Evolutionary conservation across 73 alveolate species (phyloP), one percentile per base, ranked within the genome.

Genomic region (Stentor roeselii): DNA sequence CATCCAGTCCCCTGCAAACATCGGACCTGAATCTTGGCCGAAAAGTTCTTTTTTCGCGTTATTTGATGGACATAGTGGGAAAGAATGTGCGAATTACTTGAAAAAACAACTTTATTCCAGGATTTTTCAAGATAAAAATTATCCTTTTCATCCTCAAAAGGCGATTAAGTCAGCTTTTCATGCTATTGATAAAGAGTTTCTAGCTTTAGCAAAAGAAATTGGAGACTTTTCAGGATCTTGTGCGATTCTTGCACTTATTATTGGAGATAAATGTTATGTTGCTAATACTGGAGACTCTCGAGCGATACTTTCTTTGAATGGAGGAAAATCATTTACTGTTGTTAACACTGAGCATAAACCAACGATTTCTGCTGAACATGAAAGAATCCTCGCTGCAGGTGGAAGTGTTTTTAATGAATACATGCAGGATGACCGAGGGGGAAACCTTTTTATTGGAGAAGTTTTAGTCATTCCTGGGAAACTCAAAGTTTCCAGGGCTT

Each of bases 31-130:
- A 30, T 14, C 21, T 27, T 67, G 80, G 37, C 99, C 99, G 0
- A 93, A 93, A 85, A 86, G 96, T 75, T 95, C 98, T 41, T 97
- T 93, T 93, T 97, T 97, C 86, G 99, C 98, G 35, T 96, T 97
- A 59, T 97, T 93, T 91, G 99, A 97, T 93, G 99, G 99, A 3
- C 99, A 97, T 88, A 99, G 99, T 75, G 99, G 99, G 36, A 93
- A 92, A 41, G 93, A 93, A 6, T 97, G 99, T 88, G 94, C 99
- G 6, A 99, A 97, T 50, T 97, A 88, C 90, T 90, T 97, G 78
- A 93, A 98, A 90, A 98, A 96, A 84, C 86, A 96, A 76, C 85
- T 97, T 82, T 99, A 97, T 90, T 80, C 87, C 59, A 78, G 41
- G 60, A 91, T 95, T 36, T 76, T 93, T 3, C 83, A 91, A 74